Evolutionary conservation across 2,329 filamentous ascomycete species (phyloP), one percentile per base, ranked within the genome.

Genomic region (Daldinia sp.): DNA sequence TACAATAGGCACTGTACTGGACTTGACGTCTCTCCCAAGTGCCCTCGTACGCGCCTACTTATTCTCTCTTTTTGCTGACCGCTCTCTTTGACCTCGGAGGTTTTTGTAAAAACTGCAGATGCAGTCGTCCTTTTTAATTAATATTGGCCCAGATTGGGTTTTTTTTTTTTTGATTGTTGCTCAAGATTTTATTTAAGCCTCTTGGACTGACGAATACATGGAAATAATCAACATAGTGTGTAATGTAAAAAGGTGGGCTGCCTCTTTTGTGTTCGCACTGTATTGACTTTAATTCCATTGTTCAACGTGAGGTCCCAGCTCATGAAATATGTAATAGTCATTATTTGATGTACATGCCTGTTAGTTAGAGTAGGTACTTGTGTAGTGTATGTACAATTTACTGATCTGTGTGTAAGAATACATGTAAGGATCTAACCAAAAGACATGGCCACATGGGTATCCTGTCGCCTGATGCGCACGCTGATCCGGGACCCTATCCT

Each of bases 111-210:
- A 57, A 26, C 53, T 56, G 23, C 60, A 63, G 58, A 51, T 64
- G 65, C 68, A 71, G 60, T 51, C 26, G 9, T 59, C 69, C 66
- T 60, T 69, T 71, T 26, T 35, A 69, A 66, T 69, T 55, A 67
- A 63, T 26, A 15, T n/a, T 6, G 41, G 20, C 37, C 20, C 26
- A 46, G 50, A 58, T 35, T n/a, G 20, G n/a, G n/a, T n/a, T 58
- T 41, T 64, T 64, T 30, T 30, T 26, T 42, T 23, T 42, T 42
- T 23, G 42, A n/a, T 39, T 39, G 13, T n/a, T 26, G 20, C 13
- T 42, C 15, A 13, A n/a, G 18, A 54, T 9, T 30, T 39, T 54
- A 23, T 12, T 39, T 18, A 39, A 54, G 20, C 1, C 9, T 42
- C 30, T 2, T 56, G 7, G 12, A 28, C n/a, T 26, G 9, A 23